phyloP scores from a whole-genome alignment of 371 early-diverging fungal species.

The Mortierella sp. region DNA sequence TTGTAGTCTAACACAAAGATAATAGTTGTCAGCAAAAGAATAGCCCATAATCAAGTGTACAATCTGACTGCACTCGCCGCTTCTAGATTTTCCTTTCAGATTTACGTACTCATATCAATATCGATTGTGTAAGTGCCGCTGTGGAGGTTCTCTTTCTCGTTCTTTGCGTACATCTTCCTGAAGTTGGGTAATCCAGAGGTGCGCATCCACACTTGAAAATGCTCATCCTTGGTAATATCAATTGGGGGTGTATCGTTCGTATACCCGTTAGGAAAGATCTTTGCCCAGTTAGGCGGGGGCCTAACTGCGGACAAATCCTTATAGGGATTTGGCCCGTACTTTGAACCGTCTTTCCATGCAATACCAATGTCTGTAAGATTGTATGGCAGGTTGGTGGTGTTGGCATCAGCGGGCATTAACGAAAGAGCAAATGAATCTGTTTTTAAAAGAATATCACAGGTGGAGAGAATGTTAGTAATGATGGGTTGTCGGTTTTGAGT shows the following conservation, averaged over 20 bases:
- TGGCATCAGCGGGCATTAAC: conserved; percentile 26
- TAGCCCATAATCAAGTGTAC: neutral
- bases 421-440: conserved; percentile 48
- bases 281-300: conserved; percentile 93
- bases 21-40: neutral
- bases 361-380: conserved; percentile 75
- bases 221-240: conserved; percentile 78
- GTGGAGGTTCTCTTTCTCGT: conserved; percentile 65
- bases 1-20: conserved; percentile 76
- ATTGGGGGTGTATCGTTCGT: conserved; percentile 74
- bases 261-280: conserved; percentile 72
- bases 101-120: conserved; percentile 73
- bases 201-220: conserved; percentile 99
- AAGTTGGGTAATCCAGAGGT: conserved; percentile 96
- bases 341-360: conserved; percentile 91
- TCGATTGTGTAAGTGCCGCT: conserved; percentile 76
- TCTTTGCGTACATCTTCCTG: conserved; percentile 94
- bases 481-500: neutral
- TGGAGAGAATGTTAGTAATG: neutral
- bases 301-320: conserved; percentile 59
- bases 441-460: neutral
- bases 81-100: neutral
- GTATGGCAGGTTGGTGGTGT: conserved; percentile 57
- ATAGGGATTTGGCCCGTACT: conserved; percentile 76
- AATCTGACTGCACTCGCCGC: too few relatives aligned